Percentiles rank a stretch among this genome's conserved stretches.
These are phyloP conservation scores for Martiniozyma abietophila DNA, from an alignment of 805 yeast species.

Conservation along the genomic window DNA sequence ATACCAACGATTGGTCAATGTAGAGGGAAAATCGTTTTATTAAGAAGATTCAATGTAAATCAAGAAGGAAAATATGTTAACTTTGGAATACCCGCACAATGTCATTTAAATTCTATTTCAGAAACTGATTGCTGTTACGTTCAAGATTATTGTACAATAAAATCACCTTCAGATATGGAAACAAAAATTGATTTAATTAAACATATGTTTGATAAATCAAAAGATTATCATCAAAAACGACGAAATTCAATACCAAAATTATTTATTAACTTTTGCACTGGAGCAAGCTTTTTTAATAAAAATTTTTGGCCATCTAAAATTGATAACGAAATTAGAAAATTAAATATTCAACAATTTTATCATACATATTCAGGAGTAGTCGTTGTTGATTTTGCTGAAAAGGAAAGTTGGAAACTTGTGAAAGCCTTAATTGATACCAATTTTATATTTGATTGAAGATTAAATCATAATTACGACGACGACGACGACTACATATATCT, in stretches of 20 bases:
- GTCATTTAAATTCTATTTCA: slow-evolving; percentile 60
- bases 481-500: too few species aligned
- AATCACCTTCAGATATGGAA: slow-evolving; percentile 39
- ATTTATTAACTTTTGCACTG: slow-evolving; percentile 65
- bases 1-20: slow-evolving; percentile 53
- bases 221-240: slow-evolving; percentile 31
- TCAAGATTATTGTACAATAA: slow-evolving; percentile 68
- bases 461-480: too few species aligned
- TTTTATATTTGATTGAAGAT: slow-evolving; percentile 18
- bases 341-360: slow-evolving; percentile 38
- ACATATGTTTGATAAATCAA: slow-evolving; percentile 44
- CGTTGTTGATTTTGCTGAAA: slow-evolving; percentile 59
- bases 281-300: slow-evolving; percentile 60
- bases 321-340: slow-evolving; percentile 39
- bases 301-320: slow-evolving; percentile 69
- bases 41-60: slow-evolving; percentile 62
- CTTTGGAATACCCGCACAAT: slow-evolving; percentile 62
- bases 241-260: slow-evolving; percentile 36
- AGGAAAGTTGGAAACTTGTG: slow-evolving; percentile 49
- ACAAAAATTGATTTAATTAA: slow-evolving; percentile 51
- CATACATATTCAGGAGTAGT: slow-evolving; percentile 54
- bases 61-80: slow-evolving; percentile 30
- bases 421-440: slow-evolving; percentile 44
- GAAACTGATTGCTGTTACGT: slow-evolving; percentile 54
- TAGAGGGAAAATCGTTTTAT: slow-evolving; percentile 57